Evolutionary conservation across 2,329 filamentous ascomycete species (phyloP).

Genomic region (Alternaria arborescens): DNA sequence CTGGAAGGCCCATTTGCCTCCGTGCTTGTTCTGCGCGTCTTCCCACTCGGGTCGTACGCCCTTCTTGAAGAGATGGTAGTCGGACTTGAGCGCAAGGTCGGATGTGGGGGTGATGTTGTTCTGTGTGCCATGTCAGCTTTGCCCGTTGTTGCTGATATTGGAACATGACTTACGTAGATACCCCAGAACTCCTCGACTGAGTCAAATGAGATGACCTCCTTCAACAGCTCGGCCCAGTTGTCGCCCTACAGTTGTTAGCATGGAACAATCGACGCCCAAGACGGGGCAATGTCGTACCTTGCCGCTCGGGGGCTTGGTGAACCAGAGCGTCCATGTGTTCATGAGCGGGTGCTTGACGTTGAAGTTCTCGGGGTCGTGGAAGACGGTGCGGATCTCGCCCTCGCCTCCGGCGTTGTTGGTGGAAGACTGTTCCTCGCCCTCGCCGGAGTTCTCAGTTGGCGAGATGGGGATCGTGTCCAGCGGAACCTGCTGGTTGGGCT

Average conservation of each 20-base stretch:
- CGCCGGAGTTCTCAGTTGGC: slow-evolving; percentile 56
- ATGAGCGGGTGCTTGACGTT: slow-evolving; percentile 99
- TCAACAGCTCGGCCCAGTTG: slow-evolving; percentile 98
- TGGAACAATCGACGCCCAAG: background rate
- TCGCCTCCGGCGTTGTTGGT: slow-evolving; percentile 54
- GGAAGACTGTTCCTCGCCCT: slow-evolving; percentile 50
- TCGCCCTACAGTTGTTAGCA: slow-evolving; percentile 70
- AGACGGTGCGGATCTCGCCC: slow-evolving; percentile 83
- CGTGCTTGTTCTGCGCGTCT: slow-evolving; percentile 97
- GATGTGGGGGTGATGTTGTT: slow-evolving; percentile 99
- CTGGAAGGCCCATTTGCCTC: slow-evolving; percentile 97
- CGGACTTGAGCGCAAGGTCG: slow-evolving; percentile 94
- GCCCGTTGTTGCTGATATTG: background rate
- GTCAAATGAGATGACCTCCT: slow-evolving; percentile 98
- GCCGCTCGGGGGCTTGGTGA: slow-evolving; percentile 95
- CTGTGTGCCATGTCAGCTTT: slow-evolving; percentile 59
- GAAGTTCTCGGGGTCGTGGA: slow-evolving; percentile 98
- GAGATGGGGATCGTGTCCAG: slow-evolving; percentile 66
- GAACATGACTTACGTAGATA: slow-evolving; percentile 79
- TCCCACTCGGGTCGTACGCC: slow-evolving; percentile 98
- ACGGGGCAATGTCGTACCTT: slow-evolving; percentile 68
- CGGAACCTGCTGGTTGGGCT: slow-evolving; percentile 59
- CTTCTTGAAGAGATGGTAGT: slow-evolving; percentile 99
- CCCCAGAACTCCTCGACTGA: slow-evolving; percentile 99
- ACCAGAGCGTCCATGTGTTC: slow-evolving; percentile 99